Percentiles rank a stretch among this genome's conserved stretches.
Conservation (phyloP, 257 asterid genomes). For the Plantago ovata region DNA sequence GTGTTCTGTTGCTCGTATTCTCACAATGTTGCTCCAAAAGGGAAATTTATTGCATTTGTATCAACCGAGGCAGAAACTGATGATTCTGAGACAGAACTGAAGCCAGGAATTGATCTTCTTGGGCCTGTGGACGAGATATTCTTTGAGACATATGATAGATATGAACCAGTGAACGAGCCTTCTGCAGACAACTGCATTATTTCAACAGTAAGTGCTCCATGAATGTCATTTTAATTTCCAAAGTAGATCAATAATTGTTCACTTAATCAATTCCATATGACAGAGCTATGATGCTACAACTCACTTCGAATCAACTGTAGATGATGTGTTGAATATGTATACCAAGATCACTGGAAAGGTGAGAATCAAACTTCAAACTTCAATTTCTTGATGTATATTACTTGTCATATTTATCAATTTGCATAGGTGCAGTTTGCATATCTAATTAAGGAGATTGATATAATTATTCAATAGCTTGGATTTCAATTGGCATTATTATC, state of each 20-base stretch:
- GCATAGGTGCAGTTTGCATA: neutral
- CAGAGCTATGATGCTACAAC: conserved; percentile 72
- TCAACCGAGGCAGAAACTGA: conserved; percentile 94
- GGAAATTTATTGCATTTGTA: conserved; percentile 90
- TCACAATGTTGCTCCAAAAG: conserved; percentile 98
- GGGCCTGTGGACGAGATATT: conserved; percentile 96
- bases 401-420: neutral
- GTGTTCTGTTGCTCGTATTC: conserved; percentile 93
- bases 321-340: conserved; percentile 60
- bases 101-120: conserved; percentile 87
- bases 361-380: conserved; percentile 19
- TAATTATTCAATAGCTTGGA: neutral
- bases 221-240: conserved; percentile 14
- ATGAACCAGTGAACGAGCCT: conserved; percentile 83
- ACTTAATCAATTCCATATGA: conserved; percentile 8
- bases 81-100: conserved; percentile 78
- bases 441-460: neutral
- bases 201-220: conserved; percentile 63
- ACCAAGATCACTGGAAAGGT: conserved; percentile 67
- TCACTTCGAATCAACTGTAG: conserved; percentile 65
- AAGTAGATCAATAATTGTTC: neutral
- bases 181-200: conserved; percentile 84
- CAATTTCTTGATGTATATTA: conserved; percentile 1
- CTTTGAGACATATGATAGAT: conserved; percentile 83
- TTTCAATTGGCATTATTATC: no score